Evolutionary conservation across 495 filamentous ascomycete genomes (phyloP), one percentile per base, ranked within the genome.

Genomic region (Talaromyces liani): DNA sequence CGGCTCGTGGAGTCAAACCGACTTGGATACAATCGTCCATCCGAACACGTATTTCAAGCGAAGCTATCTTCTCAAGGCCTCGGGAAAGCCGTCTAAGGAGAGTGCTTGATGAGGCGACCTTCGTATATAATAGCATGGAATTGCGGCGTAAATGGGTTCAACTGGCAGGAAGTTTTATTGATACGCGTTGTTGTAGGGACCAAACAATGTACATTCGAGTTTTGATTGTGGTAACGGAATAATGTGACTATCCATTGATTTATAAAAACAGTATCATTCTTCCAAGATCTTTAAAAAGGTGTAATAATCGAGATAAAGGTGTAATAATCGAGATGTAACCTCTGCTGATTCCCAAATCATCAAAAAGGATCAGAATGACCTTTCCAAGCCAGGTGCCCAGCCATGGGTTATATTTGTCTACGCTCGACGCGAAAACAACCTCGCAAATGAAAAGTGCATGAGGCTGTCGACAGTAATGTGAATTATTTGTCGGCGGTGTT

Each of bases 11-110:
- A 84, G 84, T 31, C 81, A 87, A n/a, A 80, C 84, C 5, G 89
- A 95, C 70, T 80, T 95, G 36, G 94, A 97, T 76, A 98, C 92
- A 2, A 97, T 99, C 67, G 88, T 96, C 20, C 95, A 99, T 73
- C 95, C 95, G 9, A 99, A 99, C 73, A 91, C 92, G 62, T 99
- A 97, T 74, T 98, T 98, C 75, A 93, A 94, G 80, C 83, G 93
- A 65, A 93, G 91, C 70, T 98, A 90, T 73, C 67, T 95, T 67
- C 74, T 98, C 55, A 96, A 91, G 82, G 87, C 92, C 49, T 65
- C 73, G 49, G 68, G 70, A 12, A 77, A 75, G 51, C 65, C 75
- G 20, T 67, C 73, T 33, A 70, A 63, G 60, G 75, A 72, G 77
- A 87, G 87, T 85, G 79, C 85, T 83, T 36, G 6, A 47, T 9